These are phyloP conservation scores for Austroboletus rostrupii DNA, from an alignment of 1,284 basidiomycete genomes.

Conservation along the genomic window DNA sequence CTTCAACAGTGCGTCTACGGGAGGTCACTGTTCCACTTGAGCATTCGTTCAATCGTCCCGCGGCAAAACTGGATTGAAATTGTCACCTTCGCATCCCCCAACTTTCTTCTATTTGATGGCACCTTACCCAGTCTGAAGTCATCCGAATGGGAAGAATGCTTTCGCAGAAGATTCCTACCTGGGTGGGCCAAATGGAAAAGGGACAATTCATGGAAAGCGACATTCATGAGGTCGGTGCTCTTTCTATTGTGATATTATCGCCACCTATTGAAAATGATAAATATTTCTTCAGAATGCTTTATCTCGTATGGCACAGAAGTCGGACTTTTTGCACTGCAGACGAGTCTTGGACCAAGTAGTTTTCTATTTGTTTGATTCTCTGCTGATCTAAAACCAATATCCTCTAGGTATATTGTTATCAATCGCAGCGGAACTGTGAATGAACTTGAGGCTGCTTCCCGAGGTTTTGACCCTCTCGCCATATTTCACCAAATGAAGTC, in stretches of 20 bases:
- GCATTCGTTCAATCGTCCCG: constrained; percentile 58
- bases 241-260: not conserved
- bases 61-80: constrained; percentile 74
- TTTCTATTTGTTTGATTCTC: not conserved
- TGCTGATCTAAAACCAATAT: not conserved
- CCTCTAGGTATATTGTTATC: constrained; percentile 61
- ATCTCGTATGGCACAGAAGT: constrained; percentile 63
- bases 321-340: constrained; percentile 66
- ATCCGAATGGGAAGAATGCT: constrained; percentile 68
- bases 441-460: constrained; percentile 59
- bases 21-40: constrained; percentile 49
- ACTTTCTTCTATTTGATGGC: constrained; percentile 61
- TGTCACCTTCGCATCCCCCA: constrained; percentile 51
- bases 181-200: constrained; percentile 68
- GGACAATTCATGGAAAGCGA: constrained; percentile 55
- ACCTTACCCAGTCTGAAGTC: constrained; percentile 63
- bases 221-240: constrained; percentile 52
- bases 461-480: constrained; percentile 59
- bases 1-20: constrained; percentile 49
- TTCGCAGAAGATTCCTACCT: constrained; percentile 64
- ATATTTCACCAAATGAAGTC: constrained; percentile 75
- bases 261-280: constrained; percentile 2
- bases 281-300: constrained; percentile 43
- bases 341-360: constrained; percentile 77
- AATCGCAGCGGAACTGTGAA: constrained; percentile 73